phyloP scores from a whole-genome alignment of 2,329 filamentous ascomycete species.

The Colletotrichum abscissum region DNA sequence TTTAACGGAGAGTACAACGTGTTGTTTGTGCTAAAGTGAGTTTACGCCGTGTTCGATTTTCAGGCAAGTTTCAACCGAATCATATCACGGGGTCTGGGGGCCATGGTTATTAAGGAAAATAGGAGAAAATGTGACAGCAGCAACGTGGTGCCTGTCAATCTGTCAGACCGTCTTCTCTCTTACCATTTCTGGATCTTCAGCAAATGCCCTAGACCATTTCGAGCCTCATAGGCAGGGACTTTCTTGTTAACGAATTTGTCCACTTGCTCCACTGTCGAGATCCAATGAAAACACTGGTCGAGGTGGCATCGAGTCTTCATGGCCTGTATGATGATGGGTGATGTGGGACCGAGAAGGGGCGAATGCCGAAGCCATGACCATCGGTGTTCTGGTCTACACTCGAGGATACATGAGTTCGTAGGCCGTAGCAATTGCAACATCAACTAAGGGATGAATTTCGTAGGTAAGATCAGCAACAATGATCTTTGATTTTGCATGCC shows the following conservation, averaged over 20 bases:
- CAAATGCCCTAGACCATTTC: constrained; percentile 1
- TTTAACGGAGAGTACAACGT: neutral
- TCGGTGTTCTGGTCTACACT: neutral
- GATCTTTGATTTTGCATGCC: neutral
- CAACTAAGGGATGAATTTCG: neutral
- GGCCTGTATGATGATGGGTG: neutral
- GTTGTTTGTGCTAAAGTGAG: neutral
- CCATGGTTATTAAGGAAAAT: constrained; percentile 24
- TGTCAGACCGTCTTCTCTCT: neutral
- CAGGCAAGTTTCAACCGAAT: neutral
- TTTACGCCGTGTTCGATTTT: neutral
- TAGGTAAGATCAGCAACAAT: neutral
- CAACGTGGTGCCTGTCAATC: neutral
- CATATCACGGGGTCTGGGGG: constrained; percentile 4
- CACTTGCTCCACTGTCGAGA: neutral
- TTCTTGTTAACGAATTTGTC: neutral
- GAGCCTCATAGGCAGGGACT: neutral
- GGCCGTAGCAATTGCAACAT: neutral
- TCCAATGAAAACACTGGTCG: neutral
- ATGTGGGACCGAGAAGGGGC: neutral
- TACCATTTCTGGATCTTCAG: neutral
- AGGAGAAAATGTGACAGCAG: neutral
- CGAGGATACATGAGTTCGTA: neutral
- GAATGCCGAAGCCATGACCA: neutral
- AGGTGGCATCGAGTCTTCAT: neutral